Evolutionary conservation across 148 eudicot genomes (phyloP).

Genomic region (Rhododendron mucronatum): DNA sequence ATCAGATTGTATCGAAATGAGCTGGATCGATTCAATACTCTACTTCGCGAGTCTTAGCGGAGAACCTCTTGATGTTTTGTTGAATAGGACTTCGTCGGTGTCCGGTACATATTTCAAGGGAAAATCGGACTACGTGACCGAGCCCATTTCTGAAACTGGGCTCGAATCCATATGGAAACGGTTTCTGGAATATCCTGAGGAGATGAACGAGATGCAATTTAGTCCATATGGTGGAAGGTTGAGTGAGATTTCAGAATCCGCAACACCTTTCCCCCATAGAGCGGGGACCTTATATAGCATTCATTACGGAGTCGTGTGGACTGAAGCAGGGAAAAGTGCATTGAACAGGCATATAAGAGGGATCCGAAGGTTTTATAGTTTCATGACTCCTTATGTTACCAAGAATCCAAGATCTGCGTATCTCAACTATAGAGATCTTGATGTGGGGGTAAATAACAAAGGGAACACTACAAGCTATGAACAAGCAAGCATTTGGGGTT

Average conservation of each 20-base stretch:
- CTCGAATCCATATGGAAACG: background rate
- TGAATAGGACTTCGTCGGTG: background rate
- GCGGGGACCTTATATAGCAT: background rate
- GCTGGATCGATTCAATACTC: slow-evolving; percentile 8
- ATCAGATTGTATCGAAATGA: background rate
- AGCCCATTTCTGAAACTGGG: background rate
- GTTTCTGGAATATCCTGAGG: background rate
- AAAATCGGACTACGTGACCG: too few species aligned
- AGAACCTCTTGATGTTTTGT: background rate
- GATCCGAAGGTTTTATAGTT: background rate
- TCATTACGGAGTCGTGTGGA: background rate
- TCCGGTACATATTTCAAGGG: background rate
- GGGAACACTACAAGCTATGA: background rate
- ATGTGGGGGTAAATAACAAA: too few species aligned
- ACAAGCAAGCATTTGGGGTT: slow-evolving; percentile 1
- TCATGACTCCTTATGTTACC: too few species aligned
- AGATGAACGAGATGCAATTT: background rate
- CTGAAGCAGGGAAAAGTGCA: background rate
- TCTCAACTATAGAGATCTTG: too few species aligned
- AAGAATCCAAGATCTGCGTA: too few species aligned
- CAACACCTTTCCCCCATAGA: slow-evolving; percentile 6
- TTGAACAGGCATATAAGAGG: background rate
- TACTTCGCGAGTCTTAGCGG: background rate
- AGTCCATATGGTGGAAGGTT: slow-evolving; percentile 9
- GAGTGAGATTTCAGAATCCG: background rate